Conservation (phyloP, 140 eudicot species). For the Erigeron philadelphicus region DNA sequence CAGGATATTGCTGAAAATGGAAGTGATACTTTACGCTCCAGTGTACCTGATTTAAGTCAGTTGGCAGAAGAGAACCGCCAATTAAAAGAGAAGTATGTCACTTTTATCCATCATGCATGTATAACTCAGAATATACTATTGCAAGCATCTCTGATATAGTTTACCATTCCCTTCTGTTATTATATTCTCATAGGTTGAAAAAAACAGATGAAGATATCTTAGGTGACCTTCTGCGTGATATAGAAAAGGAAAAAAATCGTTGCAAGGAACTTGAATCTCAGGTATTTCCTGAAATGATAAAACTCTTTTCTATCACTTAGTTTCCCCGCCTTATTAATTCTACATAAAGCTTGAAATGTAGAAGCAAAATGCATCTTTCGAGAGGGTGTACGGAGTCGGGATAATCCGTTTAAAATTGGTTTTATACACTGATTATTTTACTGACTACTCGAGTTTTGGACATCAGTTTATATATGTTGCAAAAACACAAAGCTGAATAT, state of each 20-base stretch:
- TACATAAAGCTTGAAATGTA: neutral
- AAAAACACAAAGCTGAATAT: too few relatives aligned
- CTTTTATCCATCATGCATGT: neutral
- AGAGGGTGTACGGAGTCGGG: too few relatives aligned
- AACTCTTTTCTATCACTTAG: neutral
- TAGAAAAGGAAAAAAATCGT: conserved; percentile 42
- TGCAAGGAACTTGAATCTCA: conserved; percentile 57
- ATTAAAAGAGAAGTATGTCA: conserved; percentile 58
- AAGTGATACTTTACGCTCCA: conserved; percentile 27
- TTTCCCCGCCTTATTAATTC: neutral
- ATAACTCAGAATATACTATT: neutral
- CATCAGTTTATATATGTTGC: too few relatives aligned
- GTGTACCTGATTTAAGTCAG: conserved; percentile 26
- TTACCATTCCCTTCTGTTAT: conserved; percentile 4
- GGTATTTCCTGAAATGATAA: conserved; percentile 36
- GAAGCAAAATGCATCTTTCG: too few relatives aligned
- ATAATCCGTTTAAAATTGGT: too few relatives aligned
- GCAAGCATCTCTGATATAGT: neutral
- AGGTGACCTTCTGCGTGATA: conserved; percentile 46
- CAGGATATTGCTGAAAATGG: conserved; percentile 22
- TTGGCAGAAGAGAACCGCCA: conserved; percentile 59
- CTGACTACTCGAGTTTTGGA: too few relatives aligned
- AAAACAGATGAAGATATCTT: conserved; percentile 47
- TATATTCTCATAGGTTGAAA: conserved; percentile 39
- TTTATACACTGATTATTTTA: too few relatives aligned